Percentiles rank a stretch among this genome's conserved stretches.
These are phyloP conservation scores for Claviceps pazoutovae DNA, from an alignment of 2,329 filamentous ascomycete genomes.

Conservation along the genomic window DNA sequence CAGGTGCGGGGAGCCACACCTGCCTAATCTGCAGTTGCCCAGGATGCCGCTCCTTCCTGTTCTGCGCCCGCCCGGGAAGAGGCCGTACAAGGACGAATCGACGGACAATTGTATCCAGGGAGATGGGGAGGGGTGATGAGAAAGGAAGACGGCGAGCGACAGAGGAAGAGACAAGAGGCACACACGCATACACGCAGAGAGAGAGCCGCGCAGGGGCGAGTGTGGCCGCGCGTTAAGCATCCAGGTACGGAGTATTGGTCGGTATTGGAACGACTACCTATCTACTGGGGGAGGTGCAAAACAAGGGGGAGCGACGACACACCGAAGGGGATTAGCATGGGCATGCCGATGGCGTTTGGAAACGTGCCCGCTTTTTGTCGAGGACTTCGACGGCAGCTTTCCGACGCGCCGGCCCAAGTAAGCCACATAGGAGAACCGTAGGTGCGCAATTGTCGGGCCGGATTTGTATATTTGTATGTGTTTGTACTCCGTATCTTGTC, in stretches of 20 bases:
- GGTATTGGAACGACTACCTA: neutral
- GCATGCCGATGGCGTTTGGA: conserved; percentile 1
- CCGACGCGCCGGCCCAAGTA: neutral
- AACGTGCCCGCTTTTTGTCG: neutral
- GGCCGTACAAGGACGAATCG: neutral
- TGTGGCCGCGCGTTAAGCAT: neutral
- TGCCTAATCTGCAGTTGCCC: conserved; percentile 1
- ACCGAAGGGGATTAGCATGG: neutral
- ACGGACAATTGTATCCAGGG: neutral
- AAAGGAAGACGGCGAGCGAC: neutral
- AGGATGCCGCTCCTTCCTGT: neutral
- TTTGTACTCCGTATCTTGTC: neutral
- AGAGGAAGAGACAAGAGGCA: neutral
- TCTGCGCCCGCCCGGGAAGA: neutral
- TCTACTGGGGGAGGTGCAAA: neutral
- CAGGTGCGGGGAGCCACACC: conserved; percentile 3
- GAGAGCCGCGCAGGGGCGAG: neutral
- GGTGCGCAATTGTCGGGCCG: neutral
- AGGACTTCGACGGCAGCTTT: neutral
- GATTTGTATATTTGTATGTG: neutral
- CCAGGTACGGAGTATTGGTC: conserved; percentile 1
- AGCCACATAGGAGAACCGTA: neutral
- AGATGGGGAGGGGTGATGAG: neutral
- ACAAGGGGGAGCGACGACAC: neutral
- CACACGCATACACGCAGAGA: neutral